A percentile compares a stretch with the other conserved stretches of the same genome.
These are phyloP conservation scores for Candida piceae DNA, from an alignment of 805 yeast species.

Conservation along the genomic window DNA sequence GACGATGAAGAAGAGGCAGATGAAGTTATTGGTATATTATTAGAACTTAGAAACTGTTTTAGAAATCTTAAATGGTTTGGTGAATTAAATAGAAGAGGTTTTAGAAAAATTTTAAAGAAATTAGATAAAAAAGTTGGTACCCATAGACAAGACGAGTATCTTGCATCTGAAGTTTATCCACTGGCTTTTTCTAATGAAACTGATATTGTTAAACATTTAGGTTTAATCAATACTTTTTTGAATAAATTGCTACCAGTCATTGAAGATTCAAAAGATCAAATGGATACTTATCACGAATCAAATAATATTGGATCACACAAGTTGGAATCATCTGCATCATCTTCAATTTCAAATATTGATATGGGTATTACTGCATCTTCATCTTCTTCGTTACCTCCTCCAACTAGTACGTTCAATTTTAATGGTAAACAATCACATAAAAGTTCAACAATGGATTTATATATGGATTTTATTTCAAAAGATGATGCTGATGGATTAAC, in stretches of 20 bases:
- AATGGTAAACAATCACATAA: constrained; percentile 7
- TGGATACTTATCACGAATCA: constrained; percentile 14
- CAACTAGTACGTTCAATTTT: constrained; percentile 12
- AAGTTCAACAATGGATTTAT: constrained; percentile 18
- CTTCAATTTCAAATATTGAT: constrained; percentile 21
- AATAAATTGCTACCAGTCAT: constrained; percentile 45
- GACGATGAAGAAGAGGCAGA: constrained; percentile 51
- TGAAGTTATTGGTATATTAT: constrained; percentile 59
- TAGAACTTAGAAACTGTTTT: constrained; percentile 70
- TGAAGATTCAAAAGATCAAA: constrained; percentile 10
- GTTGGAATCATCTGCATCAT: constrained; percentile 18
- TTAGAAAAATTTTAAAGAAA: constrained; percentile 82
- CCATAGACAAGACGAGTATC: constrained; percentile 47
- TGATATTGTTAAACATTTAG: constrained; percentile 51
- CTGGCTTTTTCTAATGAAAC: constrained; percentile 72
- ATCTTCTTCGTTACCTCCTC: constrained; percentile 21
- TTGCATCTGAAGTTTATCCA: constrained; percentile 65
- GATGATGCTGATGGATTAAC: constrained; percentile 36
- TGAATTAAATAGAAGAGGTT: constrained; percentile 86
- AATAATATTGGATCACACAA: background rate
- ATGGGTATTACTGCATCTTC: constrained; percentile 12
- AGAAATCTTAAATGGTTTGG: constrained; percentile 92
- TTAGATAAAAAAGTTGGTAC: constrained; percentile 80
- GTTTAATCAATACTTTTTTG: constrained; percentile 46
- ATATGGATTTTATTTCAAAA: constrained; percentile 18